phyloP scores from a whole-genome alignment of 345 rosid species.

The Aegle marmelos region DNA sequence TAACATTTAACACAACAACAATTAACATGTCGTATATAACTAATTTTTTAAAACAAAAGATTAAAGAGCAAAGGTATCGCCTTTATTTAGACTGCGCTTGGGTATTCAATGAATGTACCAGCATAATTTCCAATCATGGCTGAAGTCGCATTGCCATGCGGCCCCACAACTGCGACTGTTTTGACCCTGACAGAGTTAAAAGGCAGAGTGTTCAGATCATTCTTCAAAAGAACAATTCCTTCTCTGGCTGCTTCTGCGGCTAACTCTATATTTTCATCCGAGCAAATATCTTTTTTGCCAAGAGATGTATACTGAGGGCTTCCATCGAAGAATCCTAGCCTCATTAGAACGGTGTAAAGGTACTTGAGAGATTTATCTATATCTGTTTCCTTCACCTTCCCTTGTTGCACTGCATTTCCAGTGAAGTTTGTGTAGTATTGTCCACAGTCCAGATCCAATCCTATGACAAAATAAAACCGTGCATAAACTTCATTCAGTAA shows the following conservation, averaged over 20 bases:
- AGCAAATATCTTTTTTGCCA: conserved; percentile 36
- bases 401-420: conserved; percentile 38
- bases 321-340: conserved; percentile 70
- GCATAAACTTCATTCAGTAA: too few species aligned
- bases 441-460: conserved; percentile 74
- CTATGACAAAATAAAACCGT: too few species aligned
- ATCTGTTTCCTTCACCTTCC: conserved; percentile 34
- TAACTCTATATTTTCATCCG: conserved; percentile 30
- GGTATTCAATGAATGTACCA: not conserved
- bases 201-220: conserved; percentile 34
- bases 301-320: conserved; percentile 30
- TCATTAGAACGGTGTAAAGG: conserved; percentile 50
- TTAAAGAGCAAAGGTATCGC: too few species aligned
- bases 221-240: conserved; percentile 59
- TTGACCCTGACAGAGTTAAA: not conserved
- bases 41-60: too few species aligned
- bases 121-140: conserved; percentile 64
- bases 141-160: conserved; percentile 46
- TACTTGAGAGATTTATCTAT: conserved; percentile 29
- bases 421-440: conserved; percentile 28
- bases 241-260: conserved; percentile 59
- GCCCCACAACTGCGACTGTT: conserved; percentile 48
- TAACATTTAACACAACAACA: too few species aligned
- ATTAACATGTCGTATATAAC: too few species aligned
- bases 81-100: too few species aligned